Percentiles rank a stretch among this genome's conserved stretches.
phyloP scores from a whole-genome alignment of 352 stramenopile genomes.

The Pythium brassicae region DNA sequence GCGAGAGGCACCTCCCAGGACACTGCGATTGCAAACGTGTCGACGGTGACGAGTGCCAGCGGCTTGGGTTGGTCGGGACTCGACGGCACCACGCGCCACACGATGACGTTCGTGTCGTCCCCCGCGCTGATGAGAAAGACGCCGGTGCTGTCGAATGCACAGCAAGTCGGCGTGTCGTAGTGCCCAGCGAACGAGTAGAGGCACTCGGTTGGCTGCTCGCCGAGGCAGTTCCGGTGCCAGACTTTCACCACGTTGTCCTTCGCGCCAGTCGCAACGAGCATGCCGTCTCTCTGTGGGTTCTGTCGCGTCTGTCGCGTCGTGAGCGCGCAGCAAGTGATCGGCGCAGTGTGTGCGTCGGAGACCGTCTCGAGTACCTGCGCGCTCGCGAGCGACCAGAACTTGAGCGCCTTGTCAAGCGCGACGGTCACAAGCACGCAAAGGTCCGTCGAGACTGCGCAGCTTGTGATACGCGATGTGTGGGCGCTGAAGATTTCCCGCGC shows the following conservation, averaged over 20 bases:
- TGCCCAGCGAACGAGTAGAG: slow-evolving; percentile 46
- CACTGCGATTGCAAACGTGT: slow-evolving; percentile 48
- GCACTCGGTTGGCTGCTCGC: slow-evolving; percentile 18
- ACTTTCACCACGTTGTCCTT: slow-evolving; percentile 70
- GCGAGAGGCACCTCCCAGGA: slow-evolving; percentile 45
- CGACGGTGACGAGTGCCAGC: slow-evolving; percentile 21
- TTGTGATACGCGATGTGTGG: slow-evolving; percentile 44
- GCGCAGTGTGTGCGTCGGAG: slow-evolving; percentile 34
- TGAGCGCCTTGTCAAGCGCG: slow-evolving; percentile 37
- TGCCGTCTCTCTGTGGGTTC: slow-evolving; percentile 9
- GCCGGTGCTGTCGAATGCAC: slow-evolving; percentile 37
- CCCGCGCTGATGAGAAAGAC: slow-evolving; percentile 50
- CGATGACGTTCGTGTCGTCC: slow-evolving; percentile 43
- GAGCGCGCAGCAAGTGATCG: slow-evolving; percentile 48
- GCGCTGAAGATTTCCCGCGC: slow-evolving; percentile 29
- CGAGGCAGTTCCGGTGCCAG: slow-evolving; percentile 23
- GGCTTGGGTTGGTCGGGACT: slow-evolving; percentile 32
- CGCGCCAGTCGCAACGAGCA: slow-evolving; percentile 45
- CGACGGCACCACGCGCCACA: slow-evolving; percentile 48
- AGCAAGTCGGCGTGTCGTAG: slow-evolving; percentile 32
- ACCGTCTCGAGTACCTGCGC: slow-evolving; percentile 32
- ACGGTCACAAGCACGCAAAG: slow-evolving; percentile 42
- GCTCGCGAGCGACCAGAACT: slow-evolving; percentile 36
- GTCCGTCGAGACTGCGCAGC: slow-evolving; percentile 34
- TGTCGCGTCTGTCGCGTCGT: slow-evolving; percentile 16